Conservation (phyloP, 2,329 filamentous ascomycete genomes). For the Thermothelomyces thermophilus region DNA sequence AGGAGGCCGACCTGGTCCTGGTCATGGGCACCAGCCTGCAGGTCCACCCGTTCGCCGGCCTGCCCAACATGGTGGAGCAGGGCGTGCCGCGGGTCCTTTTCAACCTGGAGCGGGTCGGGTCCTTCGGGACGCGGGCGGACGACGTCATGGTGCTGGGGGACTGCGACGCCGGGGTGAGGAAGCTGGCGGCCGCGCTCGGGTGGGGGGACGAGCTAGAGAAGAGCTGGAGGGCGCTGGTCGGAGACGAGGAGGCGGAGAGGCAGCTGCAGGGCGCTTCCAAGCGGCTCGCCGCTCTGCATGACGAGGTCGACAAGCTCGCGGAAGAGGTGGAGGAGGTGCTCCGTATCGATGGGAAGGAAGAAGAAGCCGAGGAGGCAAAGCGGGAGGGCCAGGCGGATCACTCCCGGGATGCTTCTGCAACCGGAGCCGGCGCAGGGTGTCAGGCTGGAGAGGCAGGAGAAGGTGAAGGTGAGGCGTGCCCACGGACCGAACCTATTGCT, state of each 20-base stretch:
- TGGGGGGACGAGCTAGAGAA: slow-evolving; percentile 79
- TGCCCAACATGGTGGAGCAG: slow-evolving; percentile 59
- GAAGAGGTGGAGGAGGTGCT: slow-evolving; percentile 28
- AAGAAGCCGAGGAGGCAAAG: not conserved
- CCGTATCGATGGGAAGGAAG: slow-evolving; percentile 17
- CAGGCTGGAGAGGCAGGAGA: not conserved
- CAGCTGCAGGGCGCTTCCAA: slow-evolving; percentile 35
- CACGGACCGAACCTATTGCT: not conserved
- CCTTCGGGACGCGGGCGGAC: slow-evolving; percentile 67
- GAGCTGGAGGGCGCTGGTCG: slow-evolving; percentile 64
- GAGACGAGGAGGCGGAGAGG: slow-evolving; percentile 50
- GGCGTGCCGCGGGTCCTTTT: slow-evolving; percentile 72
- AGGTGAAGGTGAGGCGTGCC: not conserved
- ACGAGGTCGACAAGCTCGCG: slow-evolving; percentile 36
- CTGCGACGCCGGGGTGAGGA: slow-evolving; percentile 75
- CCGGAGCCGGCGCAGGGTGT: not conserved
- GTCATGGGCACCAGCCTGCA: slow-evolving; percentile 83
- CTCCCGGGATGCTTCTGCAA: not conserved
- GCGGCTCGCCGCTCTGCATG: slow-evolving; percentile 33
- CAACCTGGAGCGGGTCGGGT: slow-evolving; percentile 78
- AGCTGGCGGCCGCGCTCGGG: slow-evolving; percentile 70
- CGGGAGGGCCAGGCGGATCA: not conserved
- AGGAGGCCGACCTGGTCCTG: slow-evolving; percentile 53
- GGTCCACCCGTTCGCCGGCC: slow-evolving; percentile 81
- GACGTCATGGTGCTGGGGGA: slow-evolving; percentile 79